Base-by-base conservation (phyloP, 2,329 filamentous ascomycete species). In the Fusarium scirpi region DNA sequence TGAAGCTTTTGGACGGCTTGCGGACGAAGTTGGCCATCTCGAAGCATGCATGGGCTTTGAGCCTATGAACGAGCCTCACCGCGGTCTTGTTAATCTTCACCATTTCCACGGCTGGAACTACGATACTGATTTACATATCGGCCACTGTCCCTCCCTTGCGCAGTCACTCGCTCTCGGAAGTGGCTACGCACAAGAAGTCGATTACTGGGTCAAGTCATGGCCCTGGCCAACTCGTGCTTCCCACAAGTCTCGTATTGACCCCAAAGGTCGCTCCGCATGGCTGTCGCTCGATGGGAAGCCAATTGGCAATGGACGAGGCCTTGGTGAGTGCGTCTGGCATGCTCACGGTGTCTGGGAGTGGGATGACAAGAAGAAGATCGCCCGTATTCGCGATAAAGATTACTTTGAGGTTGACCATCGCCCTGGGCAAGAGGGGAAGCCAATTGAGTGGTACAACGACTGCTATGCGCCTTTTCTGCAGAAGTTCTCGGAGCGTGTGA, bases 21-120 rank as follows among this genome's bases (percentile, higher is more conserved):
- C 79, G 5, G 79, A 80, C 10, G 77, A 76, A 18, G 52, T 81
- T 12, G 60, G 65, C 3, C 63, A 70, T 20, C 72, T 80, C 11
- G 79, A 80, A 56, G 79, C 79, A 9, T 80, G 77, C 40, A 47
- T 83, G 13, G 81, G 81, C 3, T 82, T 82, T 46, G 81, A 83
- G 59, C 79, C 80, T 10, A 80, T 83, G 75, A 83, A 83, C 43
- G 81, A 83, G 67, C 81, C 81, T 4, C 80, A 82, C 59, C 80
- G 81, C 2, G 81, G 81, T 8, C 78, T 82, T 24, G 76, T 83
- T 32, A 80, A 81, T 41, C 75, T 83, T 6, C 79, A 80, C 30
- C 76, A 77, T 32, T 79, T 82, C 15, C 76, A 81, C 30, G 73
- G 72, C 24, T 83, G 80, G 77, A 81, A 82, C 64, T 82, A 83